Evolutionary conservation across 179 eudicot genomes (phyloP), one percentile per base, ranked within the genome.

Genomic region (Silene vulgaris): DNA sequence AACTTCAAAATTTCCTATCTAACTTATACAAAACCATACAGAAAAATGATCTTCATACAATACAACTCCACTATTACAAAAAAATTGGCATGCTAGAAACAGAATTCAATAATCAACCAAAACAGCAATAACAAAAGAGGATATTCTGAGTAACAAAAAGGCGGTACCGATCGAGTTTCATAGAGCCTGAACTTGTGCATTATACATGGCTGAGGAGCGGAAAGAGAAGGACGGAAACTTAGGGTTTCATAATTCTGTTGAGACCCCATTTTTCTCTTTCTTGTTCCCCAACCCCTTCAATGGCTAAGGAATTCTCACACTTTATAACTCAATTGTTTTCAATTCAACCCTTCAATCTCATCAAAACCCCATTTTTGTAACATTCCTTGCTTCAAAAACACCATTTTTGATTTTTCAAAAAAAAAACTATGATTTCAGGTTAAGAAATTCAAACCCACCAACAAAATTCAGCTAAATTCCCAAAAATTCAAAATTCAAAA

Each of bases 181-280:
- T 91, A 93, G 54, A 93, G 96, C 83, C 91, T 82, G 84, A 93
- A 93, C 79, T 93, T 85, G 75, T 93, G 93, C 89, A 93, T 85
- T 76, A 81, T 81, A n/a, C 17, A 52, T 13, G 80, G 82, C 60
- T 80, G 85, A 75, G 75, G 80, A 29, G 80, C 63, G 59, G 83
- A 77, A 59, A 79, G 84, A 75, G 78, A 78, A 77, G 80, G 80
- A 9, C 67, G 72, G 2, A 82, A 82, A 56, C 57, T 74, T 8
- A 57, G 76, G 57, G 75, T 45, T 52, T 71, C 74, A 56, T 75
- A 82, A 57, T 81, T 82, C 74, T 83, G 87, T 52, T 56, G 73
- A 65, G 80, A 70, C 64, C 73, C 86, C 88, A 86, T 86, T 48
- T 72, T 69, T 32, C 60, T 48, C 12, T 61, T 43, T 69, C 37